phyloP scores from a whole-genome alignment of 2,329 filamentous ascomycete genomes.

The Thermothelomyces thermophilus region DNA sequence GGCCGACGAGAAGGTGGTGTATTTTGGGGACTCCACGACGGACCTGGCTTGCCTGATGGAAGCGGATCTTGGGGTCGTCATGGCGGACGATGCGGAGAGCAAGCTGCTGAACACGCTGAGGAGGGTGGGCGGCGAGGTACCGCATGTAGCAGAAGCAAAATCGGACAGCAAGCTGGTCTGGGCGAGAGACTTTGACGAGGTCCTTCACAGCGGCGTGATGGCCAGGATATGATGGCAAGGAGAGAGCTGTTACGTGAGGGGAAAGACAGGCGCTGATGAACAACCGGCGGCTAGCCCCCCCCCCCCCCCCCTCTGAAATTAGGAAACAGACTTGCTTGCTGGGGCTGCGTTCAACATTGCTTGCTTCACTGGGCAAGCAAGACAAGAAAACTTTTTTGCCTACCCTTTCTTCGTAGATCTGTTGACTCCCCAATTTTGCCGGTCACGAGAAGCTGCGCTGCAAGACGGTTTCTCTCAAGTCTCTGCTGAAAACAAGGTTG shows the following conservation, averaged over 20 bases:
- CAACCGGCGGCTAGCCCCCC: too few species aligned
- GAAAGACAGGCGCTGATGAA: too few species aligned
- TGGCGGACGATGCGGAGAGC: slow-evolving; percentile 34
- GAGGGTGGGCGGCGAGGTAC: slow-evolving; percentile 34
- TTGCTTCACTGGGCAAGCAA: too few species aligned
- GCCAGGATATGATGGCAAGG: slow-evolving; percentile 14
- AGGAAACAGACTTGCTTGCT: too few species aligned
- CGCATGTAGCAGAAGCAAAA: slow-evolving; percentile 29
- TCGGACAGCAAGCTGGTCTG: slow-evolving; percentile 29
- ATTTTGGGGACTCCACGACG: slow-evolving; percentile 53
- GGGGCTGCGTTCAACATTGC: too few species aligned
- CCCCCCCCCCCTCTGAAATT: too few species aligned
- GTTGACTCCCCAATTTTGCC: too few species aligned
- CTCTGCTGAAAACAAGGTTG: too few species aligned
- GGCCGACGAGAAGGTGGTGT: slow-evolving; percentile 33
- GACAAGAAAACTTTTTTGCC: too few species aligned
- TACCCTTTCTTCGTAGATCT: too few species aligned
- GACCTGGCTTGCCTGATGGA: slow-evolving; percentile 48
- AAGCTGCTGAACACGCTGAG: slow-evolving; percentile 33
- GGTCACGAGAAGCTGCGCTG: too few species aligned
- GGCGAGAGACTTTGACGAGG: slow-evolving; percentile 40
- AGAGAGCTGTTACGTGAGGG: not conserved
- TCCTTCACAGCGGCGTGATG: slow-evolving; percentile 27
- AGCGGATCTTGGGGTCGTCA: slow-evolving; percentile 38
- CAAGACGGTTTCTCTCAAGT: too few species aligned